Conservation (phyloP, 176 grass and related monocot species). For the Phyllostachys edulis region DNA sequence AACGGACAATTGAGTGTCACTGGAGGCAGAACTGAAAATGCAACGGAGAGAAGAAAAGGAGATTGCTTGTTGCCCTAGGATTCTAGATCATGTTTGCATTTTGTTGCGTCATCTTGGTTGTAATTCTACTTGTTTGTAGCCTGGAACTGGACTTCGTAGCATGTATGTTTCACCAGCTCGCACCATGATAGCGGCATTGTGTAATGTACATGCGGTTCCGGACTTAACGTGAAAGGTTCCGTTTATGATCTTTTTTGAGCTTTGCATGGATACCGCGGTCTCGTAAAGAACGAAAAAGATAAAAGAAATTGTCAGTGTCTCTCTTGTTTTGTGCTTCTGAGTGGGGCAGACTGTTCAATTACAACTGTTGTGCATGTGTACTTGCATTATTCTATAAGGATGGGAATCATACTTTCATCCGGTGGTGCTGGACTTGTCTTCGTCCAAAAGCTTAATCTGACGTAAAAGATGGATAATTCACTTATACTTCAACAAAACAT, state of each 20-base stretch:
- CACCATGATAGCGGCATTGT: background rate
- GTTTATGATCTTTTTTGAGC: background rate
- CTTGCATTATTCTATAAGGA: constrained; percentile 19
- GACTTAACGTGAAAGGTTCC: constrained; percentile 19
- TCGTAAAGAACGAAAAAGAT: background rate
- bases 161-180: constrained; percentile 19
- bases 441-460: no score
- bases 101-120: constrained; percentile 20
- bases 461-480: no score
- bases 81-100: constrained; percentile 30
- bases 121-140: constrained; percentile 47
- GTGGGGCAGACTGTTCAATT: background rate
- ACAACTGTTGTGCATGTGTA: background rate
- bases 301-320: no score
- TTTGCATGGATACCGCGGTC: background rate
- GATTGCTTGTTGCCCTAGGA: constrained; percentile 29
- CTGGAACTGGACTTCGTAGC: constrained; percentile 23
- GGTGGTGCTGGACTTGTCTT: background rate
- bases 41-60: background rate
- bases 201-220: constrained; percentile 4
- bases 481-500: no score
- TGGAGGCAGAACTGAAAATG: constrained; percentile 6
- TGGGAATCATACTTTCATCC: constrained; percentile 19
- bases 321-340: background rate
- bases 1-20: background rate